Evolutionary conservation across 495 filamentous ascomycete genomes (phyloP).

Genomic region (Cudoniella acicularis): DNA sequence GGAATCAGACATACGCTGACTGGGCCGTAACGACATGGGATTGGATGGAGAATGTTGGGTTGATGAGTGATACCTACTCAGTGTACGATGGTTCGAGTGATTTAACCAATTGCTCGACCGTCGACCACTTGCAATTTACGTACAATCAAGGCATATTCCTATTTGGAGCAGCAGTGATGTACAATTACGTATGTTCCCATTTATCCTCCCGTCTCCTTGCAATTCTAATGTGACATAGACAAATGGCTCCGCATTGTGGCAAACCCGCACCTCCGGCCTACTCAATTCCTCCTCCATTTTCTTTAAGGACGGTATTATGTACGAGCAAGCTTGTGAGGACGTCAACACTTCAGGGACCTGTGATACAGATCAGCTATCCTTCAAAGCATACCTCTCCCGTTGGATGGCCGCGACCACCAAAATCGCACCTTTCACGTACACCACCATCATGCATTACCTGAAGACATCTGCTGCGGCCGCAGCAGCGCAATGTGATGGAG

Average conservation of each 20-base stretch:
- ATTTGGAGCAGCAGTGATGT: slow-evolving; percentile 76
- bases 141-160: slow-evolving; percentile 74
- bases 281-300: slow-evolving; percentile 48
- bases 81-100: slow-evolving; percentile 73
- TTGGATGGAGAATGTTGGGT: slow-evolving; percentile 60
- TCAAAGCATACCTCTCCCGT: slow-evolving; percentile 81
- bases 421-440: slow-evolving; percentile 61
- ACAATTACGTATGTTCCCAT: slow-evolving; percentile 55
- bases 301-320: slow-evolving; percentile 56
- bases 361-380: slow-evolving; percentile 74
- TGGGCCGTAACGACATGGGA: slow-evolving; percentile 73
- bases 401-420: slow-evolving; percentile 71
- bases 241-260: slow-evolving; percentile 30
- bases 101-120: slow-evolving; percentile 54
- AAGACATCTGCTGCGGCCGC: slow-evolving; percentile 61
- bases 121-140: slow-evolving; percentile 62
- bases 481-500: slow-evolving; percentile 62
- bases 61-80: slow-evolving; percentile 57
- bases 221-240: slow-evolving; percentile 24
- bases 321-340: slow-evolving; percentile 72
- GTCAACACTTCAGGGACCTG: slow-evolving; percentile 41
- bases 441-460: slow-evolving; percentile 60
- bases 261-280: slow-evolving; percentile 14
- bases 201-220: not conserved
- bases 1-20: slow-evolving; percentile 72